A percentile compares a stretch with the other conserved stretches of the same genome.
Evolutionary conservation across 352 stramenopile species (phyloP).

Genomic region (Globisporangium polare): DNA sequence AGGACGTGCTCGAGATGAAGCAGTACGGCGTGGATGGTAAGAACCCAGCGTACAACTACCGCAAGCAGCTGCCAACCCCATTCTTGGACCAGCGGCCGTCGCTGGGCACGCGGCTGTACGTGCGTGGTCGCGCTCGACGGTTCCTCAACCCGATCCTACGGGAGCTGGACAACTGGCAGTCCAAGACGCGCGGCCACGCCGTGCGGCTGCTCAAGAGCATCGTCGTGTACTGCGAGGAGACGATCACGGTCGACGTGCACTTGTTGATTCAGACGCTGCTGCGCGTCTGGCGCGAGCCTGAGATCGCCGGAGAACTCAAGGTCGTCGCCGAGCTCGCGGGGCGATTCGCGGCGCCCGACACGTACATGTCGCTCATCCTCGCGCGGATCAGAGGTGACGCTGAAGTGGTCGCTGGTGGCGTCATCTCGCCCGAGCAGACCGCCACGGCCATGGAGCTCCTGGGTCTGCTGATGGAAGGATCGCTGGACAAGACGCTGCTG

Average conservation of each 20-base stretch:
- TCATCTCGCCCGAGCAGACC: constrained; percentile 23
- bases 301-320: constrained; percentile 21
- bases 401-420: constrained; percentile 23
- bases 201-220: constrained; percentile 88
- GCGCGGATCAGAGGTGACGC: constrained; percentile 52
- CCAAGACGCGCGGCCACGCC: constrained; percentile 72
- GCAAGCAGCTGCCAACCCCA: constrained; percentile 63
- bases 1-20: constrained; percentile 90
- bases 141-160: constrained; percentile 88
- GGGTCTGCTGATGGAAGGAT: constrained; percentile 43
- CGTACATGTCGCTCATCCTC: constrained; percentile 66
- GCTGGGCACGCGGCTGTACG: constrained; percentile 89
- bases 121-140: constrained; percentile 83
- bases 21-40: constrained; percentile 94
- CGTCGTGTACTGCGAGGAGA: constrained; percentile 93
- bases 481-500: constrained; percentile 51
- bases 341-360: constrained; percentile 56
- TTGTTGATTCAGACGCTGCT: constrained; percentile 69
- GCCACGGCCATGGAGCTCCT: constrained; percentile 46
- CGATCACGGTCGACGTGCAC: constrained; percentile 89
- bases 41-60: constrained; percentile 85
- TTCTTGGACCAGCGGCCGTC: constrained; percentile 75
- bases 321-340: constrained; percentile 55
- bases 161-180: constrained; percentile 92
- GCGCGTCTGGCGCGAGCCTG: constrained; percentile 34